A percentile compares a stretch with the other conserved stretches of the same genome.
Evolutionary conservation across 352 stramenopile species (phyloP).

Genomic region (Globisporangium canariense): DNA sequence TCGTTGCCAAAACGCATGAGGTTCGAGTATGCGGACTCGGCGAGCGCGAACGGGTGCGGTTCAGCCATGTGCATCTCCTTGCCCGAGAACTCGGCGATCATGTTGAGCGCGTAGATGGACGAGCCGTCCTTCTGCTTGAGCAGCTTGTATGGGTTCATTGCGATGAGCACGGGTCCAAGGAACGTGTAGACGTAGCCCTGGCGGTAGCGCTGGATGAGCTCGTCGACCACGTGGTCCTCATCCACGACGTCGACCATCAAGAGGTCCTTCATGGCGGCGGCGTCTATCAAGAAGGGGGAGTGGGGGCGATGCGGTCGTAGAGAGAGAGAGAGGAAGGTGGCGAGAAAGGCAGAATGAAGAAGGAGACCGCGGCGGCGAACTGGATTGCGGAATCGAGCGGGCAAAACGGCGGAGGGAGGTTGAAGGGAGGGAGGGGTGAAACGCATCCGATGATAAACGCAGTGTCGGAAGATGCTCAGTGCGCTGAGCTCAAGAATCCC

Average conservation of each 20-base stretch:
- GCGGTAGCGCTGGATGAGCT: conserved; percentile 75
- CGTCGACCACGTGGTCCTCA: conserved; percentile 71
- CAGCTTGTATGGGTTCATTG: conserved; percentile 90
- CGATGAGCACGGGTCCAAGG: conserved; percentile 88
- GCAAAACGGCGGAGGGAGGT: conserved; percentile 7
- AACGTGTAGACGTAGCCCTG: conserved; percentile 89
- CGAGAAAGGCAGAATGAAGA: neutral
- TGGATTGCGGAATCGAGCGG: conserved; percentile 8
- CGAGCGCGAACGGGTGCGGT: conserved; percentile 83
- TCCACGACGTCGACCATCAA: conserved; percentile 77
- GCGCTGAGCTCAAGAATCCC: no score
- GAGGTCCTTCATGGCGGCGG: conserved; percentile 51
- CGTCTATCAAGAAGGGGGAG: neutral
- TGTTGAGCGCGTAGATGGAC: conserved; percentile 77
- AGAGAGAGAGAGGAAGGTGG: conserved; percentile 1
- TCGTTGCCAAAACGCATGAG: conserved; percentile 86
- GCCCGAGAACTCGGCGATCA: conserved; percentile 75
- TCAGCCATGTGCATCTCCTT: conserved; percentile 80
- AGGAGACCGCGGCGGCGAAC: conserved; percentile 3
- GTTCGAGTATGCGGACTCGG: conserved; percentile 84
- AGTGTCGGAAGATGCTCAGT: neutral
- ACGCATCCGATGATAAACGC: no score
- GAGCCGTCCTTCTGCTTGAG: conserved; percentile 53
- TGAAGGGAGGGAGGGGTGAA: conserved; percentile 3
- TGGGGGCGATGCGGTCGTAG: conserved; percentile 1